These are phyloP conservation scores for Aspergillus brunneoviolaceus DNA, from an alignment of 2,329 filamentous ascomycete genomes.

Conservation along the genomic window DNA sequence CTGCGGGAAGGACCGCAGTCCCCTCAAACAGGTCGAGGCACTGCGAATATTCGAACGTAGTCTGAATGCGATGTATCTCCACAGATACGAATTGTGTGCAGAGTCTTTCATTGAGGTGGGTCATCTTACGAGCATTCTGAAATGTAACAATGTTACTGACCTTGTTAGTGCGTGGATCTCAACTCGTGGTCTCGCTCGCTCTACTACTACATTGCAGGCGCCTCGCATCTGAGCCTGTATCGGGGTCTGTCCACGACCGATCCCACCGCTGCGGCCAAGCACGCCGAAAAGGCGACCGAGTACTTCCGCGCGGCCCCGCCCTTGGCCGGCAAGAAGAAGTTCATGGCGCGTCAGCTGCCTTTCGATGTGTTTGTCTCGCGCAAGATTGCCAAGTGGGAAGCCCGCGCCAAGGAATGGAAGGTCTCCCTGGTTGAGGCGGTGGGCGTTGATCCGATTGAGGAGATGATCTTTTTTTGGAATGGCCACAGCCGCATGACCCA, in stretches of 20 bases:
- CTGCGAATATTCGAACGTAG: slow-evolving; percentile 82
- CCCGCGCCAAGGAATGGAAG: slow-evolving; percentile 65
- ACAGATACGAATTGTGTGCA: slow-evolving; percentile 72
- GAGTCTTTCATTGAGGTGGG: slow-evolving; percentile 66
- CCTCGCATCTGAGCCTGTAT: slow-evolving; percentile 78
- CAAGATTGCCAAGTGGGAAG: slow-evolving; percentile 87
- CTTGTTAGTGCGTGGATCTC: slow-evolving; percentile 63
- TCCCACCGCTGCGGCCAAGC: slow-evolving; percentile 49
- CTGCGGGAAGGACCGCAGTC: slow-evolving; percentile 58
- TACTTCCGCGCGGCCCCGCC: slow-evolving; percentile 70
- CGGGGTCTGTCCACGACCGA: slow-evolving; percentile 46
- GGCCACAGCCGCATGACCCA: slow-evolving; percentile 77
- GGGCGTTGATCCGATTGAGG: slow-evolving; percentile 75
- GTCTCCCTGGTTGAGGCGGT: slow-evolving; percentile 75
- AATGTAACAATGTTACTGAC: slow-evolving; percentile 5
- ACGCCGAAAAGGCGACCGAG: slow-evolving; percentile 66
- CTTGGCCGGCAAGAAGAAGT: slow-evolving; percentile 78
- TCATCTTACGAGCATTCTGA: slow-evolving; percentile 3
- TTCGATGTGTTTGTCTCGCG: slow-evolving; percentile 83
- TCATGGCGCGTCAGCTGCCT: slow-evolving; percentile 85
- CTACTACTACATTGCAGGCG: slow-evolving; percentile 85
- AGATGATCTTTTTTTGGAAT: slow-evolving; percentile 95
- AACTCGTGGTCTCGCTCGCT: slow-evolving; percentile 90
- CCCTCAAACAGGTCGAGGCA: slow-evolving; percentile 85
- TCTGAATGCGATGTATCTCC: slow-evolving; percentile 73